Evolutionary conservation across 2,329 filamentous ascomycete species (phyloP), one percentile per base, ranked within the genome.

Genomic region (Fonsecaea erecta): DNA sequence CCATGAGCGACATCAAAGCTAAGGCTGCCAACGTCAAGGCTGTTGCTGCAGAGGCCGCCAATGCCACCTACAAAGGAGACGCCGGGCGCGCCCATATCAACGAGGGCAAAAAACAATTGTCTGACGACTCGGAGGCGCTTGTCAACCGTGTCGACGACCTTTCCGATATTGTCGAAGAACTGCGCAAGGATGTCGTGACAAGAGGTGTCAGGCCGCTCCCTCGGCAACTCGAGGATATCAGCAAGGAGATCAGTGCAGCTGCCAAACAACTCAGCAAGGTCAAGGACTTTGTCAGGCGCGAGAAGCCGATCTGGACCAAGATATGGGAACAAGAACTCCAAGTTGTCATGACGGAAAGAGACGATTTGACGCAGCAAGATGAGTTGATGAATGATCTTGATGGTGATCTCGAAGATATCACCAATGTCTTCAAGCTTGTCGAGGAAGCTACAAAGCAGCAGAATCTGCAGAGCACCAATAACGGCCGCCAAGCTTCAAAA

Each of bases 371-470:
- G 56, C 90, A 98, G 83, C 94, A 97, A 82, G 95, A 99, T 80
- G 95, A 98, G 73, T 86, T 99, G 68, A 90, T 94, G 70, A 88
- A 93, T 52, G 95, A 99, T 80, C 80, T 99, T 68, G 88, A 95
- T 74, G 93, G 97, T 74, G 95, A 99, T 80, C 83, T 99, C 53
- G 93, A 98, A 76, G 97, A 98, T 80, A 93, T 94, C 1, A 88
- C 89, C 0, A 90, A 96, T 77, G 98, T 95, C 0, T 97, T 99
- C 74, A 90, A 92, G 26, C 86, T 99, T 0, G 95, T 99, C 16
- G 95, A 99, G 78, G 91, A 98, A 79, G 95, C 95, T 8, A 98
- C 93, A n/a, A 97, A 96, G 79, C 93, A 98, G 79, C 95, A 99
- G 76, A 91, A 86, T 62, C 74, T 96, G 78, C 92, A 96, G 75